Evolutionary conservation across 2,329 filamentous ascomycete species (phyloP).

Genomic region (Colletotrichum filicis): DNA sequence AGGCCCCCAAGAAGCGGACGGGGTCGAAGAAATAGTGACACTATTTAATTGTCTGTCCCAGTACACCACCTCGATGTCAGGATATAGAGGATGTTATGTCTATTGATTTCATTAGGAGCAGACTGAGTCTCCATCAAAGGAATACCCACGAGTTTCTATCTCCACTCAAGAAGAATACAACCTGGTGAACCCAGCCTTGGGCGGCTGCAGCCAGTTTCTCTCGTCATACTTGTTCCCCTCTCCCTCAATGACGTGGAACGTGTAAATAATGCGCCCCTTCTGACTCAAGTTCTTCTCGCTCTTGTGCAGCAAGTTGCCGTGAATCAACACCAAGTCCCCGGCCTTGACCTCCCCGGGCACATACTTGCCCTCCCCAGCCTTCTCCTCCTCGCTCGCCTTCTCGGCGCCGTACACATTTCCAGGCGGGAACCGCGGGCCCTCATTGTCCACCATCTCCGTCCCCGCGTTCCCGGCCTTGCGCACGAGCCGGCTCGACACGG

Average conservation of each 20-base stretch:
- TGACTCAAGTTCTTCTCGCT: conserved; percentile 90
- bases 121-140: conserved; percentile 27
- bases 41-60: too few relatives aligned
- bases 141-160: conserved; percentile 27
- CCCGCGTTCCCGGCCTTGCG: conserved; percentile 64
- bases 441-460: conserved; percentile 79
- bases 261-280: conserved; percentile 94
- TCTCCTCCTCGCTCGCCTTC: conserved; percentile 50
- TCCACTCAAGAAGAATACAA: conserved; percentile 54
- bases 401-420: conserved; percentile 59
- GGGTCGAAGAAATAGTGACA: conserved; percentile 1
- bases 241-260: conserved; percentile 95
- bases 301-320: conserved; percentile 96
- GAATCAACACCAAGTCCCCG: conserved; percentile 90
- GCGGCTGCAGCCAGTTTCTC: conserved; percentile 93
- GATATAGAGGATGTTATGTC: conserved; percentile 18
- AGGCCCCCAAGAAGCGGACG: conserved; percentile 25
- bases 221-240: conserved; percentile 79
- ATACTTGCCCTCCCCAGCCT: conserved; percentile 63
- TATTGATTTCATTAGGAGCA: conserved; percentile 2
- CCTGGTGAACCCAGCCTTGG: conserved; percentile 80
- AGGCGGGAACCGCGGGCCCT: conserved; percentile 71
- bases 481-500: conserved; percentile 80
- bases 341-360: conserved; percentile 89
- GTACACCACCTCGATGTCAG: neutral